These are phyloP conservation scores for Diospyros kaki DNA, from an alignment of 148 eudicot genomes.

Conservation along the genomic window DNA sequence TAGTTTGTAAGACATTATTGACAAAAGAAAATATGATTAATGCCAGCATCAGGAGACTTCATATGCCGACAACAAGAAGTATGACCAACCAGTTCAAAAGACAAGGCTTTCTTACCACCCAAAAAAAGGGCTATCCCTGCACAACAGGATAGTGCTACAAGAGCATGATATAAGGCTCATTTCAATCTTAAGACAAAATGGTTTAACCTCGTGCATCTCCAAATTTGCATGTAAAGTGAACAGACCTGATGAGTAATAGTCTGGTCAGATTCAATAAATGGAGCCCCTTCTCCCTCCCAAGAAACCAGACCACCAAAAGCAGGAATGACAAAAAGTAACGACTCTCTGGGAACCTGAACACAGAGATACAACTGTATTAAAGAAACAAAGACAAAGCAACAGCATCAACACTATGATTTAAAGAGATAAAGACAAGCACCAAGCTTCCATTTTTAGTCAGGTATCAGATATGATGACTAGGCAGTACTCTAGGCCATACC, in stretches of 20 bases:
- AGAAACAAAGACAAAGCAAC: neutral
- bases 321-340: slow-evolving; percentile 81
- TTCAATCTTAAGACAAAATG: neutral
- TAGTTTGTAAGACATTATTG: neutral
- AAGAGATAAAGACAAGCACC: neutral
- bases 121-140: neutral
- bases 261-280: slow-evolving; percentile 66
- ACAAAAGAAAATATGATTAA: no score
- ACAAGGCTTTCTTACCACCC: neutral
- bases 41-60: no score
- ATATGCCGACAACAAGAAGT: neutral
- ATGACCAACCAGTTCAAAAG: neutral
- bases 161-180: neutral
- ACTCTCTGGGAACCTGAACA: slow-evolving; percentile 85
- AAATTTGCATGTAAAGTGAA: neutral
- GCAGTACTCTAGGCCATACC: neutral
- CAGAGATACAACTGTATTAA: neutral
- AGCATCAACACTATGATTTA: neutral
- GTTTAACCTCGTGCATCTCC: neutral
- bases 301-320: slow-evolving; percentile 93
- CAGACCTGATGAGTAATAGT: slow-evolving; percentile 81
- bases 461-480: neutral
- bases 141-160: neutral
- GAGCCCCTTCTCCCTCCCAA: slow-evolving; percentile 96
- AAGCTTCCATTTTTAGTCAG: neutral